Evolutionary conservation across 31 red algal genomes (phyloP).

Genomic region (Endocladia muricata): DNA sequence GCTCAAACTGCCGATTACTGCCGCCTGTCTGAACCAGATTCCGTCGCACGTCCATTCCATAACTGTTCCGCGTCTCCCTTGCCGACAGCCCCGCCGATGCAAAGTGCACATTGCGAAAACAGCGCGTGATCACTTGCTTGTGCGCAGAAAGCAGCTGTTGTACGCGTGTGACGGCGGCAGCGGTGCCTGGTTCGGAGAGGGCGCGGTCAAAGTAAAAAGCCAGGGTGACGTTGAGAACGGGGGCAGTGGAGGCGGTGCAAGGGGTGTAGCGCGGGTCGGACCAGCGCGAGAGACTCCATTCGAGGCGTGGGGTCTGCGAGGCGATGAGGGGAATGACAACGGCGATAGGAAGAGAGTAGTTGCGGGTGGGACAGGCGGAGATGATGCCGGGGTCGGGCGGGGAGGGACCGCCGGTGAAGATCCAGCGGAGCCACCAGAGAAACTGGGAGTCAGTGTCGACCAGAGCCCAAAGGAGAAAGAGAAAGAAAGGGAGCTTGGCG

Average conservation of each 20-base stretch:
- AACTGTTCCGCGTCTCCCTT: slow-evolving; percentile 41
- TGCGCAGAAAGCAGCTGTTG: not conserved
- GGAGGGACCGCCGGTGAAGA: not conserved
- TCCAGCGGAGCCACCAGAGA: slow-evolving; percentile 51
- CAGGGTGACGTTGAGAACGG: not conserved
- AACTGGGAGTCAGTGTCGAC: slow-evolving; percentile 43
- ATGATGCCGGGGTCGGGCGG: slow-evolving; percentile 11
- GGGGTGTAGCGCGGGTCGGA: slow-evolving; percentile 3
- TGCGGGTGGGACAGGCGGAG: slow-evolving; percentile 12
- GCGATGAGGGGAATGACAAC: slow-evolving; percentile 80
- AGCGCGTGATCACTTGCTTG: slow-evolving; percentile 17
- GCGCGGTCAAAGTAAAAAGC: slow-evolving; percentile 49
- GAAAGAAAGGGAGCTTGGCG: no score
- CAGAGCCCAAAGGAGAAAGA: no score
- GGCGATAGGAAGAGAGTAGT: slow-evolving; percentile 34
- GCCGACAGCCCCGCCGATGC: slow-evolving; percentile 40
- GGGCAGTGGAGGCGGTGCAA: slow-evolving; percentile 12
- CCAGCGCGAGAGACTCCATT: slow-evolving; percentile 48
- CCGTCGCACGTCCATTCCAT: slow-evolving; percentile 39
- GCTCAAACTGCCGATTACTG: slow-evolving; percentile 70
- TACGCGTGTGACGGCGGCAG: not conserved
- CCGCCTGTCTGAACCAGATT: slow-evolving; percentile 67
- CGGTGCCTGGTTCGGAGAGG: not conserved
- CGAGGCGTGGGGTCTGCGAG: slow-evolving; percentile 43
- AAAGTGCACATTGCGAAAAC: slow-evolving; percentile 54